Evolutionary conservation across 495 filamentous ascomycete genomes (phyloP).

Genomic region (Aspergillus taichungensis): DNA sequence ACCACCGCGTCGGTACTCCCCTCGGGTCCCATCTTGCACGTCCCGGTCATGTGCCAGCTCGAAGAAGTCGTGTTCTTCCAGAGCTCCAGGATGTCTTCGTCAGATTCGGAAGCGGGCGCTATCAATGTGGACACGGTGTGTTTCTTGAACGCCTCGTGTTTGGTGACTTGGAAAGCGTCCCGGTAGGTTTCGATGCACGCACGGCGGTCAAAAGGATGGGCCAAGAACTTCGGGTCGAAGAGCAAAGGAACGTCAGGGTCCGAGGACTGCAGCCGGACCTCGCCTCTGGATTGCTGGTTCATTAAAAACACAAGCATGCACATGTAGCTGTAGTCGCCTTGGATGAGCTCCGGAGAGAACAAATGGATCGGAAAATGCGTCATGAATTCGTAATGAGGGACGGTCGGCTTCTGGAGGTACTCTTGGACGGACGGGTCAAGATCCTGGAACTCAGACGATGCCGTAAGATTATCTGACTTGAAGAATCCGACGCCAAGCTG

Average conservation of each 20-base stretch:
- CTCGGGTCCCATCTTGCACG: conserved; percentile 50
- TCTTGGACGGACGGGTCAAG: conserved; percentile 30
- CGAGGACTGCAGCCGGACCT: conserved; percentile 44
- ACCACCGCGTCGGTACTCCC: conserved; percentile 44
- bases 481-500: conserved; percentile 43
- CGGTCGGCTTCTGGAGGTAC: conserved; percentile 32
- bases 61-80: conserved; percentile 27
- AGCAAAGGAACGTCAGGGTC: conserved; percentile 45
- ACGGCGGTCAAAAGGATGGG: conserved; percentile 48
- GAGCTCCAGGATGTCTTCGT: conserved; percentile 47
- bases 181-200: conserved; percentile 45
- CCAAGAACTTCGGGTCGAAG: conserved; percentile 50
- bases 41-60: conserved; percentile 52
- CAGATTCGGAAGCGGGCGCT: conserved; percentile 39
- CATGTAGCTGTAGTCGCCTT: conserved; percentile 22
- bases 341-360: conserved; percentile 15
- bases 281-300: conserved; percentile 37
- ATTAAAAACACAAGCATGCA: conserved; percentile 24
- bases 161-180: conserved; percentile 33
- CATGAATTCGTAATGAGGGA: conserved; percentile 40
- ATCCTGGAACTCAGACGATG: conserved; percentile 33
- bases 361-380: conserved; percentile 24
- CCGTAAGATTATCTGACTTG: conserved; percentile 35
- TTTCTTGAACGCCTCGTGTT: conserved; percentile 36
- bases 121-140: conserved; percentile 32